These are phyloP conservation scores for Leptodermis oblonga DNA, from an alignment of 257 asterid species.

Conservation along the genomic window DNA sequence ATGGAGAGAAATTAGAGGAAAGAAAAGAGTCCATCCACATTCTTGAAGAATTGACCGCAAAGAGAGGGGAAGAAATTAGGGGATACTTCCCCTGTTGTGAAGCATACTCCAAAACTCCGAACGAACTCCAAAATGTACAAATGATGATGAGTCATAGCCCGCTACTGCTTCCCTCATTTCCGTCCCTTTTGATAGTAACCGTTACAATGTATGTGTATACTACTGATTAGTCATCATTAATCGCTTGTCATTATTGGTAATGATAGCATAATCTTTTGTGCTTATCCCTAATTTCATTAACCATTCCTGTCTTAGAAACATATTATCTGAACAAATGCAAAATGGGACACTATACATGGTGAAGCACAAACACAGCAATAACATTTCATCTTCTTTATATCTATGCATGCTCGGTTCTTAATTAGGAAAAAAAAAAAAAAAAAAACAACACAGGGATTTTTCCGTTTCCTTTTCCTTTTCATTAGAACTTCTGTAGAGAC, in stretches of 20 bases:
- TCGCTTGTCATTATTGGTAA: neutral
- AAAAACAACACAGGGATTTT: too few relatives aligned
- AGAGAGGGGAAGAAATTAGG: slow-evolving; percentile 35
- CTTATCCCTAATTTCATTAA: neutral
- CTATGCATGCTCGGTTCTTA: too few relatives aligned
- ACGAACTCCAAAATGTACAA: slow-evolving; percentile 8
- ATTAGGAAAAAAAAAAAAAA: too few relatives aligned
- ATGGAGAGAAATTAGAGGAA: slow-evolving; percentile 1
- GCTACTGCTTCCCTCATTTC: slow-evolving; percentile 16
- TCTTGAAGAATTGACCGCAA: slow-evolving; percentile 72
- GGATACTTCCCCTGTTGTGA: slow-evolving; percentile 29
- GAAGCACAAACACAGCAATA: neutral
- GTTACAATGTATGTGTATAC: neutral
- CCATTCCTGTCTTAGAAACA: neutral
- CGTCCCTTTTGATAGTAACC: slow-evolving; percentile 15
- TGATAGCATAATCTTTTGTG: neutral
- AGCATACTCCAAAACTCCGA: slow-evolving; percentile 51
- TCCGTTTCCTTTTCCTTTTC: neutral
- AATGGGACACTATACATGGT: neutral
- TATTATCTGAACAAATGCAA: neutral
- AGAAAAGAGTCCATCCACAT: slow-evolving; percentile 33
- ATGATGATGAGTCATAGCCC: slow-evolving; percentile 28
- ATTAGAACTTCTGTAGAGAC: too few relatives aligned
- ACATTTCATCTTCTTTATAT: neutral
- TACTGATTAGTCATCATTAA: neutral